These are phyloP conservation scores for Alternaria atra DNA, from an alignment of 2,329 filamentous ascomycete species.

Conservation along the genomic window DNA sequence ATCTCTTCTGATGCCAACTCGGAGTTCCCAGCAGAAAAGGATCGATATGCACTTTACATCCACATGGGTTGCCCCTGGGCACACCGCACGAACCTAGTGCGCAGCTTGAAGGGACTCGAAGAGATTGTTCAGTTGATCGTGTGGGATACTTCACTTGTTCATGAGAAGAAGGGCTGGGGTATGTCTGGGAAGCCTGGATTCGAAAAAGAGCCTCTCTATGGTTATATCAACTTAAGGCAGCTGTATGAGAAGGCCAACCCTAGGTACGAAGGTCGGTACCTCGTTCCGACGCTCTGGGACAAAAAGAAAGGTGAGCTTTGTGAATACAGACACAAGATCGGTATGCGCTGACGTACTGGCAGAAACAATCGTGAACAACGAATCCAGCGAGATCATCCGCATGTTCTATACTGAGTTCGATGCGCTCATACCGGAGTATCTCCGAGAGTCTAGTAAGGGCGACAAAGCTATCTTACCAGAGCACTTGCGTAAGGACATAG, in stretches of 20 bases:
- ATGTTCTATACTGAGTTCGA: conserved; percentile 47
- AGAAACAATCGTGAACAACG: conserved; percentile 46
- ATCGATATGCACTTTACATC: conserved; percentile 70
- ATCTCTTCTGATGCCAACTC: conserved; percentile 62
- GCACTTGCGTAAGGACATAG: conserved; percentile 71
- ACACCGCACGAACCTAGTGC: conserved; percentile 59
- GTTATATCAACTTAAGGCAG: conserved; percentile 58
- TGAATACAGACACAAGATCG: neutral
- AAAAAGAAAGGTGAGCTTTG: conserved; percentile 58
- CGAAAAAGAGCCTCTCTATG: conserved; percentile 10
- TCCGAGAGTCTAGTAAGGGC: conserved; percentile 61
- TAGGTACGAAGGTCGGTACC: conserved; percentile 65
- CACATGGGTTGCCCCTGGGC: conserved; percentile 72
- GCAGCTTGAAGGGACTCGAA: conserved; percentile 61
- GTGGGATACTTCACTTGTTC: conserved; percentile 46
- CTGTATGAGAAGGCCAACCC: conserved; percentile 76
- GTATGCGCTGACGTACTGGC: conserved; percentile 10
- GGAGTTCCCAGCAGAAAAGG: conserved; percentile 66
- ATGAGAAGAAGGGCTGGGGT: conserved; percentile 39
- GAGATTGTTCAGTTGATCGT: conserved; percentile 59
- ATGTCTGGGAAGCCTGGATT: conserved; percentile 27
- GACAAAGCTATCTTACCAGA: conserved; percentile 74
- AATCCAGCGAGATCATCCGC: conserved; percentile 47
- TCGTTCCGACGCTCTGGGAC: conserved; percentile 79
- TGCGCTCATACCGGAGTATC: conserved; percentile 49